Percentiles rank a stretch among this genome's conserved stretches.
Evolutionary conservation across 176 grass and related monocot genomes (phyloP).

Genomic region (Chrysopogon serrulatus): DNA sequence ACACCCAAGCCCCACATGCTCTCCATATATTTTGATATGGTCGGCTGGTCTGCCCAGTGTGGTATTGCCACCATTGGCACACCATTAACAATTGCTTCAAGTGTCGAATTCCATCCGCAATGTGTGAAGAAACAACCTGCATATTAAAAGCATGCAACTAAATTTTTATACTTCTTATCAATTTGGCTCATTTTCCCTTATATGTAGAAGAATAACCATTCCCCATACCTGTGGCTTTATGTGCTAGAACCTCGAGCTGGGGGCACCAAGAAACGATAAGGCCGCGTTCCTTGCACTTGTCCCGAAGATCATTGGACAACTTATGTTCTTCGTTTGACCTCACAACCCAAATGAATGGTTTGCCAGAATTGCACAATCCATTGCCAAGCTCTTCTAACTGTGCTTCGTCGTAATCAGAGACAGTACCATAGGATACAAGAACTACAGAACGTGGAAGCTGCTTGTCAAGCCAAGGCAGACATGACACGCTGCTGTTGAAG

Average conservation of each 20-base stretch:
- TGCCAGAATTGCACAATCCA: not conserved
- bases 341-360: constrained; percentile 24
- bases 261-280: constrained; percentile 20
- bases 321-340: constrained; percentile 4
- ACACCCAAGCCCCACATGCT: constrained; percentile 25
- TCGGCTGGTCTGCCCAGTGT: constrained; percentile 42
- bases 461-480: constrained; percentile 23
- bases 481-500: not conserved
- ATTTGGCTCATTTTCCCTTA: not conserved
- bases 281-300: not conserved
- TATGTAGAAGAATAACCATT: not conserved
- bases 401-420: not conserved
- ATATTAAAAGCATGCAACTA: not conserved
- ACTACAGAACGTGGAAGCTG: constrained; percentile 19
- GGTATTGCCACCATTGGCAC: constrained; percentile 29
- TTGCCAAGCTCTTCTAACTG: constrained; percentile 12
- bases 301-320: not conserved
- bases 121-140: constrained; percentile 47
- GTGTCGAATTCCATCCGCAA: constrained; percentile 48
- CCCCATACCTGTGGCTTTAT: constrained; percentile 14
- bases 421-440: constrained; percentile 35
- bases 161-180: not conserved
- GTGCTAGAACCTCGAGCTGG: constrained; percentile 33
- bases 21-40: constrained; percentile 29
- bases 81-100: constrained; percentile 5